Conservation (phyloP, 768 basidiomycete genomes). For the Peribolospora kevripleyi region DNA sequence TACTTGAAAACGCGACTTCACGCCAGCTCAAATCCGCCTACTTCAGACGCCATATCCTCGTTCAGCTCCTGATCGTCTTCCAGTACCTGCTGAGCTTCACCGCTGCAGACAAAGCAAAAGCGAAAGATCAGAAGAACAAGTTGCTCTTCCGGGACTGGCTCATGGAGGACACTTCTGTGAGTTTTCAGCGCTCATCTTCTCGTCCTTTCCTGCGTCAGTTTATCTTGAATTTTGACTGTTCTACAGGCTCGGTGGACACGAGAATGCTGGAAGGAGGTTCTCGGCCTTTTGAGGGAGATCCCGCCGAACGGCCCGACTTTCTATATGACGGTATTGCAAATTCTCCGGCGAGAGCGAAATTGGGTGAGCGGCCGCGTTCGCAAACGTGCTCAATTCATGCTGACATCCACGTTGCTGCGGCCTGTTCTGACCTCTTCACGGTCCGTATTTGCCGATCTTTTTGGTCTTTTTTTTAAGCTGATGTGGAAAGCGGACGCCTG, state of each 20-base stretch:
- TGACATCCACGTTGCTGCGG: too few species aligned
- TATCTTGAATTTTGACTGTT: too few species aligned
- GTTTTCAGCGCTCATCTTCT: constrained; percentile 18
- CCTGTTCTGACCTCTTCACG: too few species aligned
- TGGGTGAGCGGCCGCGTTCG: constrained; percentile 27
- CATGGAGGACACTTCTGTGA: too few species aligned
- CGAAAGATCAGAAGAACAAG: constrained; percentile 41
- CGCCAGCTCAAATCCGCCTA: constrained; percentile 60
- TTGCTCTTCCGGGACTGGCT: constrained; percentile 24
- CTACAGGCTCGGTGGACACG: too few species aligned
- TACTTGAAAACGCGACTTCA: background rate
- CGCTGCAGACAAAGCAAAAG: constrained; percentile 35
- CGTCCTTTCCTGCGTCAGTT: too few species aligned
- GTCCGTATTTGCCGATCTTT: too few species aligned
- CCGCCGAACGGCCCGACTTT: constrained; percentile 23
- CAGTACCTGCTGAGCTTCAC: constrained; percentile 41
- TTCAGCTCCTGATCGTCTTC: constrained; percentile 30
- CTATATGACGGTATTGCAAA: constrained; percentile 10
- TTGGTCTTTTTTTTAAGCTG: too few species aligned
- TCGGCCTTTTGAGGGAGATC: constrained; percentile 34
- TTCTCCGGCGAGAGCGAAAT: constrained; percentile 61
- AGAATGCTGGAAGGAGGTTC: too few species aligned
- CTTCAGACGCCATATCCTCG: constrained; percentile 77
- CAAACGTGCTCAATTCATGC: too few species aligned
- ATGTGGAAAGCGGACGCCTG: too few species aligned